Base-by-base conservation (phyloP, 2,329 filamentous ascomycete genomes). In the Penicillium sp. region DNA sequence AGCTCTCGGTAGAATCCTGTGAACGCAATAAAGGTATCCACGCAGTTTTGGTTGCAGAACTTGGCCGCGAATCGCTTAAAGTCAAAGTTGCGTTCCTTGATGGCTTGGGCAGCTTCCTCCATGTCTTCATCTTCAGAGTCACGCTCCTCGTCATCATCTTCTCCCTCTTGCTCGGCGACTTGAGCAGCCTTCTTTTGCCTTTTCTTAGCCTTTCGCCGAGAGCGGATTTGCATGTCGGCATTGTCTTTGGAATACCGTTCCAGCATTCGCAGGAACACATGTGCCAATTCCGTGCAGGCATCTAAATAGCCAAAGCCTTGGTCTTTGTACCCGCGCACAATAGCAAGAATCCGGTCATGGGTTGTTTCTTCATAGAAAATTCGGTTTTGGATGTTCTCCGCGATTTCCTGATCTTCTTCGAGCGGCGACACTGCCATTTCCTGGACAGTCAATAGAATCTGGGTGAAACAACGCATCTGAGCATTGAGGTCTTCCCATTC, bases 281-380 rank as follows among this genome's bases (percentile, higher is more conserved):
- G 92, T 0, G 90, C 84, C 40, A 97, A 85, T 68, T 99, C 93
- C 1, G 93, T 97, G 57, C 89, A 88, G 6, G 93, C 89, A 74
- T 99, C 93, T 1, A 99, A 82, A 66, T 97, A 99, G 55, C 92
- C 90, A 66, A 97, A 94, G 0, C 91, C 90, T 76, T 97, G 94
- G 59, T 93, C 91, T 65, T 95, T 96, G 78, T 95, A 97, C n/a
- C 84, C 88, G 62, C 89, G 84, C 1, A 93, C 82, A 53, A 97
- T 89, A 58, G 87, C 85, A 31, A 93, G 84, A 51, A 99, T 85
- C 25, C 90, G 84, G 61, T 99, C 93, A 69, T 99, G 93, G 0
- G 93, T 97, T 0, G 90, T 86, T 70, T 97, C 92, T 75, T 99
- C 94, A 76, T 99, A 99, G 73, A 99, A 99, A n/a, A 99, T 91